Conservation (phyloP, 257 asterid species). For the Petunia secreta region DNA sequence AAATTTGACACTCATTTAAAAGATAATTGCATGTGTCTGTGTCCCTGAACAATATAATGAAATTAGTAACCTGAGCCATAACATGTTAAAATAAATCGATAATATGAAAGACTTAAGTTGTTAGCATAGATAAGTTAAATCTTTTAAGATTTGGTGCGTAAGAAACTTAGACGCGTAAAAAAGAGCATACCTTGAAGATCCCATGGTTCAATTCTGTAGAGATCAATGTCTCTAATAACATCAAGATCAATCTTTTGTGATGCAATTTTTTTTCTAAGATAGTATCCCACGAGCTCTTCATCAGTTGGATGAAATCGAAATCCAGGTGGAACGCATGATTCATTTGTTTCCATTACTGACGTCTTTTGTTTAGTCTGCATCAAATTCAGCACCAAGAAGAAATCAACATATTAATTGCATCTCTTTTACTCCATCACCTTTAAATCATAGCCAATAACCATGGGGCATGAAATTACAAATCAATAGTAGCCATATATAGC, state of each 20-base stretch:
- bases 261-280: conserved; percentile 68
- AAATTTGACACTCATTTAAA: too few relatives aligned
- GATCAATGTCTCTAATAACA: conserved; percentile 73
- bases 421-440: conserved; percentile 32
- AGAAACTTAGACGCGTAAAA: conserved; percentile 25
- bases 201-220: conserved; percentile 79
- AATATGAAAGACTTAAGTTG: too few relatives aligned
- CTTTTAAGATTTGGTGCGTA: not conserved
- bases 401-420: conserved; percentile 7
- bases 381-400: conserved; percentile 48
- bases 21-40: too few relatives aligned
- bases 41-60: too few relatives aligned
- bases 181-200: conserved; percentile 65
- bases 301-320: conserved; percentile 79
- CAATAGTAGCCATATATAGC: not conserved
- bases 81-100: too few relatives aligned
- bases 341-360: conserved; percentile 45
- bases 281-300: conserved; percentile 74
- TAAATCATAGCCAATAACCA: conserved; percentile 32
- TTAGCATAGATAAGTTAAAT: too few relatives aligned
- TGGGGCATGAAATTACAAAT: conserved; percentile 9
- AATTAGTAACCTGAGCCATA: too few relatives aligned
- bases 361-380: conserved; percentile 35
- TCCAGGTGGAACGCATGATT: conserved; percentile 78
- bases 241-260: conserved; percentile 79